Percentiles rank a stretch among this genome's conserved stretches.
Conservation (phyloP, 352 stramenopile genomes). For the Phytopythium oedochilum region DNA sequence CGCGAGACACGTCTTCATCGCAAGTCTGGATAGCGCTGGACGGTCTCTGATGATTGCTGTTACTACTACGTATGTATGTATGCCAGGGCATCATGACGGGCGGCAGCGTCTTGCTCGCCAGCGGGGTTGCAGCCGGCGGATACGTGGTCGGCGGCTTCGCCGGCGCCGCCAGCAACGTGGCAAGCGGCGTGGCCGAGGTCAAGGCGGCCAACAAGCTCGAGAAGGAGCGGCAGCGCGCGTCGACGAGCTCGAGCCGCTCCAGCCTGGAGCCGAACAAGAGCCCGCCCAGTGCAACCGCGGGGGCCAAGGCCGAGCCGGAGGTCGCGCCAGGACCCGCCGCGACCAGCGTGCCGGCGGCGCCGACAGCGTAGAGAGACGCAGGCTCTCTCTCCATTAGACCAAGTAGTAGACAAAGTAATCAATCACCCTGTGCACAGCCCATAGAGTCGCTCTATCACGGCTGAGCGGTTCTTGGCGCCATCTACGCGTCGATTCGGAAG, state of each 20-base stretch:
- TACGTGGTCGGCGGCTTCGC: slow-evolving; percentile 82
- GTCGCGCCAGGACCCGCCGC: background rate
- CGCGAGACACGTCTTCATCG: no score
- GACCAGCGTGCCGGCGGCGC: background rate
- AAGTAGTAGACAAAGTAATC: background rate
- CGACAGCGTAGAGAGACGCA: background rate
- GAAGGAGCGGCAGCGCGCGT: slow-evolving; percentile 44
- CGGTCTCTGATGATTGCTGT: background rate
- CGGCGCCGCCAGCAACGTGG: slow-evolving; percentile 75
- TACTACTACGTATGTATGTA: background rate
- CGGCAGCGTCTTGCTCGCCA: slow-evolving; percentile 68
- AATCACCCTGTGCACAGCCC: background rate
- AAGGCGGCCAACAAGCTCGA: slow-evolving; percentile 75
- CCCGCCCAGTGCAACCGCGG: background rate
- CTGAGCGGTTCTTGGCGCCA: background rate
- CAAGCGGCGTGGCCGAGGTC: slow-evolving; percentile 75
- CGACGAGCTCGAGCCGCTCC: slow-evolving; percentile 5
- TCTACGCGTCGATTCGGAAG: slow-evolving; percentile 12
- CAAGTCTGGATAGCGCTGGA: no score
- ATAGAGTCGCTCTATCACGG: background rate
- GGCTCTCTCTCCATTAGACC: background rate
- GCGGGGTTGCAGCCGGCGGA: slow-evolving; percentile 66
- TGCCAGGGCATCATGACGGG: slow-evolving; percentile 68
- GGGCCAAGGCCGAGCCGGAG: background rate
- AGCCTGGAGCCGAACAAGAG: slow-evolving; percentile 1